Evolutionary conservation across 1,284 basidiomycete genomes (phyloP).

Genomic region (Sutorius eximius): DNA sequence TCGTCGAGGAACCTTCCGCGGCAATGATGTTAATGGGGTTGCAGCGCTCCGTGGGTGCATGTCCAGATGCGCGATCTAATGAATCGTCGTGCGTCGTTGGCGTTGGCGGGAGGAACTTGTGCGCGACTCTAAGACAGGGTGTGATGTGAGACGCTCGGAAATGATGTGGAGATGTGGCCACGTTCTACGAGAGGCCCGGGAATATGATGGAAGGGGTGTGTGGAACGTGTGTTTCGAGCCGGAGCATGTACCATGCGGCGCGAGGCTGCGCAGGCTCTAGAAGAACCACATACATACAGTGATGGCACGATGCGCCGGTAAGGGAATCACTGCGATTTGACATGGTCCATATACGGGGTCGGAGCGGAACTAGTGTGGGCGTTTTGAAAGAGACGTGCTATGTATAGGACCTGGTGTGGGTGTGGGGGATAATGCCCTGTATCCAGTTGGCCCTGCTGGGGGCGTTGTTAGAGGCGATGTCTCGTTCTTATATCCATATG

Average conservation of each 20-base stretch:
- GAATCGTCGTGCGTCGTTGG: conserved; percentile 4
- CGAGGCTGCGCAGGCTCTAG: conserved; percentile 23
- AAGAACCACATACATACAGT: conserved; percentile 8
- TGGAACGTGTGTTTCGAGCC: conserved; percentile 30
- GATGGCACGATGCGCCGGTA: conserved; percentile 16
- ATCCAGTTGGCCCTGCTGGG: conserved; percentile 12
- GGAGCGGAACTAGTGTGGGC: conserved; percentile 27
- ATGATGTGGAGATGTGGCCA: conserved; percentile 22
- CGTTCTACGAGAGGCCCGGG: conserved; percentile 14
- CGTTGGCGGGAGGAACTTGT: conserved; percentile 15
- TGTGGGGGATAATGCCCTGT: conserved; percentile 19
- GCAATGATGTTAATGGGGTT: conserved; percentile 2
- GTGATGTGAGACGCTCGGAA: conserved; percentile 19
- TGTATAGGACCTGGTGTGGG: conserved; percentile 17
- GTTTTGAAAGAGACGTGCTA: conserved; percentile 8
- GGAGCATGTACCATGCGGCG: conserved; percentile 27
- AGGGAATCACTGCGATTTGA: conserved; percentile 17
- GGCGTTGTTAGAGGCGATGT: conserved; percentile 26
- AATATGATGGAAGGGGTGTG: conserved; percentile 16
- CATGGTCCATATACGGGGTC: conserved; percentile 8
- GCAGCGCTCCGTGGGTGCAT: conserved; percentile 11
- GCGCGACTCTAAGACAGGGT: not conserved
- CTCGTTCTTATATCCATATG: conserved; percentile 16
- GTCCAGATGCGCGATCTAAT: conserved; percentile 9
- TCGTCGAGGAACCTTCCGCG: conserved; percentile 9